Base-by-base conservation (phyloP, 768 basidiomycete genomes). In the Phlegmacium glaucopus region DNA sequence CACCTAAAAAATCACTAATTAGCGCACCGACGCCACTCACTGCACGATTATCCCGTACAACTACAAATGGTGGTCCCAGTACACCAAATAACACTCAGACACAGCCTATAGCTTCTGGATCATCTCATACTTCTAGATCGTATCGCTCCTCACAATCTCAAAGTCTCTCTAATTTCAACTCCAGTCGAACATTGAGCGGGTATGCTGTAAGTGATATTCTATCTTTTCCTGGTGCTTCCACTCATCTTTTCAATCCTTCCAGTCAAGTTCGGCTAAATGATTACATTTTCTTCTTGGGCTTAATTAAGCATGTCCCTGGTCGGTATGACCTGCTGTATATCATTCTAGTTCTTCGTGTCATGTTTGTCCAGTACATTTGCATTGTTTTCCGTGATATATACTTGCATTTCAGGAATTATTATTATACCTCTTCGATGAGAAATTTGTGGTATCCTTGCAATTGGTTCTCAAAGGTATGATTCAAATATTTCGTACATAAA, bases 1-100 rank as follows among this genome's bases (percentile, higher is more conserved):
- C 90, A 6, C 90, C 90, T 13, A 93, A 91, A 74, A 92, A 93
- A 69, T 88, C 89, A 4, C 77, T 89, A 60, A 94, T 94, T 53
- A 85, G 90, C 58, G 90, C 89, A 10, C 91, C 91, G 6, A 90
- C 91, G 3, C 90, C 91, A 1, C 73, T 94, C 45, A 86, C 91
- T 15, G 89, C 91, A 49, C 85, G 91, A 40, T 76, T 78, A 10
- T 72, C 80, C 5, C 79, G 86, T 50, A 79, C 78, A 28, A 70
- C 72, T 12, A 67, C 72, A 16, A 76, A 73, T 47, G 77, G 77
- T 27, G 71, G 63, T 12, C 74, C 80, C 37, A 76, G 76, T 41
- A 87, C 86, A 4, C 85, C 86, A 10, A 78, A 71, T 61, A 73
- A 60, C 40, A 69, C 77, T 15, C 81, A 85, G 57, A 57, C 74